Conservation (phyloP, 75 land plant genomes). For the Cunninghamia lanceolata region DNA sequence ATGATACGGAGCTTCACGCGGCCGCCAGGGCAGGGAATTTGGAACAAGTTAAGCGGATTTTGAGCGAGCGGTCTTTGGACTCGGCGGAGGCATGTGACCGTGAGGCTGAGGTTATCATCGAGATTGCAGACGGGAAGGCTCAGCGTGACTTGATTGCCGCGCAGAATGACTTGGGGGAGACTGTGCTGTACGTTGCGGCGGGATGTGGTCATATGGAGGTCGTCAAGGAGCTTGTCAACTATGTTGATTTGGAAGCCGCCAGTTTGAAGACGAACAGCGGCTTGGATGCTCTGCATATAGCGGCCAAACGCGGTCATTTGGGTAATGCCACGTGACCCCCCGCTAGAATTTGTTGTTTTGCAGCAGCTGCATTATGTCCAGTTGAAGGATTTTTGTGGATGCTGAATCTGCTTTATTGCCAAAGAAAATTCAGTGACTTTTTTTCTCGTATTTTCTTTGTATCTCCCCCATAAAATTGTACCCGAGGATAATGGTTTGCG, state of each 20-base stretch:
- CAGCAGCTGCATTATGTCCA: neutral
- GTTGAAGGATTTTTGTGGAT: neutral
- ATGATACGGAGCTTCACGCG: slow-evolving; percentile 70
- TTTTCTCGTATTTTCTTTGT: neutral
- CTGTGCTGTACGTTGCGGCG: slow-evolving; percentile 53
- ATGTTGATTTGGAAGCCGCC: slow-evolving; percentile 32
- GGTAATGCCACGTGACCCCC: slow-evolving; percentile 24
- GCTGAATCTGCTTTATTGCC: no score
- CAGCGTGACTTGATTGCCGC: slow-evolving; percentile 44
- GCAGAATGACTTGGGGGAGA: slow-evolving; percentile 62
- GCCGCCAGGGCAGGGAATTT: slow-evolving; percentile 60
- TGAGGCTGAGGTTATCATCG: neutral
- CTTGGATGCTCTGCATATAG: slow-evolving; percentile 54
- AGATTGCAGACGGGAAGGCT: slow-evolving; percentile 47
- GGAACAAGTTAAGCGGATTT: slow-evolving; percentile 40
- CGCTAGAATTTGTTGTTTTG: neutral
- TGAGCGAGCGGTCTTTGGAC: slow-evolving; percentile 15
- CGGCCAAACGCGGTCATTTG: slow-evolving; percentile 47
- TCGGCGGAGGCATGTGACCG: neutral
- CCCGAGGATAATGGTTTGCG: neutral
- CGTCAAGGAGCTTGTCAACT: slow-evolving; percentile 56
- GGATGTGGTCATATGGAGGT: slow-evolving; percentile 11
- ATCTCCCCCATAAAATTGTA: neutral
- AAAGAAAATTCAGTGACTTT: neutral
- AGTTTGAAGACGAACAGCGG: slow-evolving; percentile 45